Base-by-base conservation (phyloP, 2,329 filamentous ascomycete species). In the Verticillium alfalfae region DNA sequence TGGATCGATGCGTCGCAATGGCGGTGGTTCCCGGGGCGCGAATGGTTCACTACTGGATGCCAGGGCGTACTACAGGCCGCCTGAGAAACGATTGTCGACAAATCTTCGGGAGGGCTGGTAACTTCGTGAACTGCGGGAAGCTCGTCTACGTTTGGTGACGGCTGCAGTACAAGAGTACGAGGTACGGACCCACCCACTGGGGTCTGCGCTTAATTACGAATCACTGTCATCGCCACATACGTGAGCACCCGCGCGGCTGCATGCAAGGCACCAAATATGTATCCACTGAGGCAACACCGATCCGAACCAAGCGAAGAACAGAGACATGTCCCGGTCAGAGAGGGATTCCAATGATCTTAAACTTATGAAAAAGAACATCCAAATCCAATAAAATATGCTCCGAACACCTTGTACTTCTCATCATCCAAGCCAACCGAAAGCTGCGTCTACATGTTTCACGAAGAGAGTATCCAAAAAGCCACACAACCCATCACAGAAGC, bases 401-500 rank as follows among this genome's bases (percentile, higher is more conserved):
- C 7, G 16, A n/a, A 9, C 9, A 18, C 39, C 39, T n/a, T 6
- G 6, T 8, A n/a, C 22, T 18, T n/a, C 16, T 18, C 16, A 9
- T n/a, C 18, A 18, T 31, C 5, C 26, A 31, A 31, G 26, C 26
- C 26, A 31, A 31, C 26, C 3, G 26, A 31, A 5, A 31, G 26
- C 26, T 31, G 26, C 26, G 5, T 31, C 26, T n/a, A 41, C 39
- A 16, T 16, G 18, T 18, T 4, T 52, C 45, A 52, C 22, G 26
- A 62, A 18, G 78, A 76, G 49, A 65, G n/a, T 58, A 88, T 71
- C 84, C 85, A 91, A 57, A 90, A 79, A 26, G 87, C 84, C 39
- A 94, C 72, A 15, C 90, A 91, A 3, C 92, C 90, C 3, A 96
- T 72, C 34, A 95, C 77, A 0, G 92, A 88, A 60, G 93, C 79